Evolutionary conservation across 345 rosid species (phyloP).

Genomic region (Reutealis trisperma): DNA sequence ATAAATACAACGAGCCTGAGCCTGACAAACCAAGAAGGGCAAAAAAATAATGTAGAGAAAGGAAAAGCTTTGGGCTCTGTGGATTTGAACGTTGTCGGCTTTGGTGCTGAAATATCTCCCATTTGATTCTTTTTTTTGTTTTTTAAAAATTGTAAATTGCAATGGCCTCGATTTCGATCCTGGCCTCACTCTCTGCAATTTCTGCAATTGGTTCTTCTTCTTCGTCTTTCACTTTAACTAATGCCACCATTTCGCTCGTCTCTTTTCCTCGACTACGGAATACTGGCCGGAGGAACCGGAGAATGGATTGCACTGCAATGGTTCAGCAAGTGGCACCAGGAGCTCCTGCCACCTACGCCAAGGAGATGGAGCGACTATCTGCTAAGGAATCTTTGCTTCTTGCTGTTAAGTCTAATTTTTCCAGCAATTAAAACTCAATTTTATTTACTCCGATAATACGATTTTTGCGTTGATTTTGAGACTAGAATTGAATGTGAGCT

Average conservation of each 20-base stretch:
- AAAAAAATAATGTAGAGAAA: no score
- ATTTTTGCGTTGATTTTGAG: background rate
- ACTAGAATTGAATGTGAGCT: background rate
- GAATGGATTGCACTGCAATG: constrained; percentile 45
- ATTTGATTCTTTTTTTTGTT: no score
- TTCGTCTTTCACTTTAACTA: background rate
- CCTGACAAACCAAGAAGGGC: no score
- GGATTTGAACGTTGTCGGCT: background rate
- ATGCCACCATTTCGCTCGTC: background rate
- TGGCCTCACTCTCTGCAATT: background rate
- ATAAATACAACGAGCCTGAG: no score
- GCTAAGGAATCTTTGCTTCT: constrained; percentile 95
- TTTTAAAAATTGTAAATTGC: background rate
- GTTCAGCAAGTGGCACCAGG: constrained; percentile 71
- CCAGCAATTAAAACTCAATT: background rate
- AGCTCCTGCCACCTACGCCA: constrained; percentile 77
- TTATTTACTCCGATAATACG: background rate
- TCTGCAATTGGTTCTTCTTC: constrained; percentile 5
- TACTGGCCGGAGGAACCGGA: background rate
- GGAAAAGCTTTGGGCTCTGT: no score
- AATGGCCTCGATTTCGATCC: background rate
- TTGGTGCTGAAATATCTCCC: background rate
- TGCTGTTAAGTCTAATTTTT: constrained; percentile 49
- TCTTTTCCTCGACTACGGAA: constrained; percentile 1
- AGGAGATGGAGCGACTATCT: constrained; percentile 95